These are phyloP conservation scores for Ophiocordyceps sinensis DNA, from an alignment of 2,329 filamentous ascomycete species.

Conservation along the genomic window DNA sequence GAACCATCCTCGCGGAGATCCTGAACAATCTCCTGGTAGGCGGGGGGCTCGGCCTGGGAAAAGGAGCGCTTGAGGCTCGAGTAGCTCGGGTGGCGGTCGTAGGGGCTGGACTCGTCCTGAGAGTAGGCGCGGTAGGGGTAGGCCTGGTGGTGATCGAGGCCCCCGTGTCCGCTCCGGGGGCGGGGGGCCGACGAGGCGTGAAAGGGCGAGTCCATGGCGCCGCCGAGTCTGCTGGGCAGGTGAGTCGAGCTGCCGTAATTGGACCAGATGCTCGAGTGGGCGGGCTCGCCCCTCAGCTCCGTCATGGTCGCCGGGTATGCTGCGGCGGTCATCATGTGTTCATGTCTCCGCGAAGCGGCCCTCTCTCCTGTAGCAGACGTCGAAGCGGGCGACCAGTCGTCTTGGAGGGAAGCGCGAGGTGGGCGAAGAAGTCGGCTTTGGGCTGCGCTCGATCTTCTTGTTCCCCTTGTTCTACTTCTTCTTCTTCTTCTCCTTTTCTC, in stretches of 20 bases:
- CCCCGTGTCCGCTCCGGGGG: constrained; percentile 30
- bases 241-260: constrained; percentile 41
- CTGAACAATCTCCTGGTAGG: constrained; percentile 47
- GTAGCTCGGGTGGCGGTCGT: constrained; percentile 38
- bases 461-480: too few relatives aligned
- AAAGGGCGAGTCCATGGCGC: constrained; percentile 34
- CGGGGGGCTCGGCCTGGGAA: constrained; percentile 37
- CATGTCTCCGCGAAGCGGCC: constrained; percentile 18
- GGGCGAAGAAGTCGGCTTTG: too few relatives aligned
- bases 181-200: constrained; percentile 31
- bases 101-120: constrained; percentile 38
- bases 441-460: too few relatives aligned
- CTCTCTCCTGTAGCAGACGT: too few relatives aligned
- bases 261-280: constrained; percentile 43
- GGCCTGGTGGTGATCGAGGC: constrained; percentile 27
- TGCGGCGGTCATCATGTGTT: constrained; percentile 46
- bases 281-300: constrained; percentile 45
- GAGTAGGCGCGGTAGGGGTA: constrained; percentile 40
- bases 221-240: constrained; percentile 35
- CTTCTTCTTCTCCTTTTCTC: too few relatives aligned
- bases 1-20: constrained; percentile 44
- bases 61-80: constrained; percentile 43
- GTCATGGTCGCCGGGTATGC: constrained; percentile 48
- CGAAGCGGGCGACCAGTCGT: too few relatives aligned
- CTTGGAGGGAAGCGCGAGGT: too few relatives aligned